phyloP scores from a whole-genome alignment of 2,329 filamentous ascomycete species.

The Lanzia echinophila region DNA sequence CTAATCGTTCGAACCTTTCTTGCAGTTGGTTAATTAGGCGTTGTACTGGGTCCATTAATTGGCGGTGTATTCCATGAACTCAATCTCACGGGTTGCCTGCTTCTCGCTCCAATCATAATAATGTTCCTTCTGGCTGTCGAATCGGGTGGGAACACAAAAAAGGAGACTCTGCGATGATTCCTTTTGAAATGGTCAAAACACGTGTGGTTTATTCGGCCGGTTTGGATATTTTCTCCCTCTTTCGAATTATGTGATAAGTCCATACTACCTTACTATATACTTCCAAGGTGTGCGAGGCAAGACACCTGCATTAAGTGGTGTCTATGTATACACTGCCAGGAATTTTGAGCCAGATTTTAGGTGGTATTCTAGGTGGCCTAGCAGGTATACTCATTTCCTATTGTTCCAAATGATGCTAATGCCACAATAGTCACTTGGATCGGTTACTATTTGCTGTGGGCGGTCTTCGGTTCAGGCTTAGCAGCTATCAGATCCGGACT shows the following conservation, averaged over 20 bases:
- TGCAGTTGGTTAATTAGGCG: slow-evolving; percentile 18
- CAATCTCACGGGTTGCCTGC: slow-evolving; percentile 27
- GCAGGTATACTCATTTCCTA: slow-evolving; percentile 11
- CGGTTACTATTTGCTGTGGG: too few species aligned
- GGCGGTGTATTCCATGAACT: slow-evolving; percentile 29
- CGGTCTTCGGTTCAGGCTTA: too few species aligned
- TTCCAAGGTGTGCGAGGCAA: slow-evolving; percentile 41
- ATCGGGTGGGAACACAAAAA: slow-evolving; percentile 25
- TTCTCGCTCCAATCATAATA: slow-evolving; percentile 30
- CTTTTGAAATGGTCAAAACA: slow-evolving; percentile 14
- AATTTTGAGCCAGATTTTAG: slow-evolving; percentile 30
- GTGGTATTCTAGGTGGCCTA: slow-evolving; percentile 17
- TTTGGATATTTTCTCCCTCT: not conserved
- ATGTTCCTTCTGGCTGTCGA: slow-evolving; percentile 29
- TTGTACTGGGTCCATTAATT: slow-evolving; percentile 27
- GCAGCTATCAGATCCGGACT: slow-evolving; percentile 30
- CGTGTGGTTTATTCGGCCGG: slow-evolving; percentile 12
- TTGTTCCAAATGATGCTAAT: not conserved
- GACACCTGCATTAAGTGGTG: slow-evolving; percentile 32
- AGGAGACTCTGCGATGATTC: slow-evolving; percentile 23
- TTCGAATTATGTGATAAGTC: slow-evolving; percentile 5
- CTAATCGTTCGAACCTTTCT: not conserved
- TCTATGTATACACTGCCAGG: slow-evolving; percentile 36
- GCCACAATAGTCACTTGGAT: too few species aligned
- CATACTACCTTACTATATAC: slow-evolving; percentile 45